Base-by-base conservation (phyloP, 2,329 filamentous ascomycete species). In the Pseudogymnoascus sp. region DNA sequence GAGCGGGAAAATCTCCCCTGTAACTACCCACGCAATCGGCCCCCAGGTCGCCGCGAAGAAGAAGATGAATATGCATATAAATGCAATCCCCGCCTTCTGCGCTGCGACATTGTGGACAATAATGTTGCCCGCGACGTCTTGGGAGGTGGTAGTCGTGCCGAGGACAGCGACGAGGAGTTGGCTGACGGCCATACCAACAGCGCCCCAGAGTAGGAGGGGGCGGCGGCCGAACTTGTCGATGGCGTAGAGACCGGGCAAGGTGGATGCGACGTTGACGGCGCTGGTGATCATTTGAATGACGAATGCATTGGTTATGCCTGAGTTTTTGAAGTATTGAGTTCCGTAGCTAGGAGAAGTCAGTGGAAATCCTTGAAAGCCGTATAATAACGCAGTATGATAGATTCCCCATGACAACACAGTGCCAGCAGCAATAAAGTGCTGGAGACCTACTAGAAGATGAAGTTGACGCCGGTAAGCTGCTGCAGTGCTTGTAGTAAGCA, bases 11-110 rank as follows among this genome's bases (percentile, higher is more conserved):
- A 88, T 85, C 72, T 88, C 85, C 64, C 83, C 82, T 0, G 80
- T 84, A 15, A 85, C 80, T 38, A 82, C 80, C 80, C 80, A 81
- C 1, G 76, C 77, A 35, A 76, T 74, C 2, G 78, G 79, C 29
- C 87, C 87, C 87, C 87, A 90, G 1, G 86, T 88, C 2, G 82
- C 81, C 42, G 88, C 88, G 68, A 90, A 90, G 80, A 88, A 89
- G 79, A 88, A 88, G 73, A 90, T 90, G 75, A 87, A 90, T 68
- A 89, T 80, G 75, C 87, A 89, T 33, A 86, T 78, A 64, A 88
- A 88, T 1, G 84, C 80, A 21, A 88, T 83, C 26, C 79, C 78
- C 0, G 80, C 80, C 69, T 83, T 83, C 65, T 85, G 82, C 0
- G 80, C 83, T 0, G 72, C 74, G 2, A 81, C 61, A 65, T 79